phyloP scores from a whole-genome alignment of 441 rosid species.

The Populus trichocarpa region DNA sequence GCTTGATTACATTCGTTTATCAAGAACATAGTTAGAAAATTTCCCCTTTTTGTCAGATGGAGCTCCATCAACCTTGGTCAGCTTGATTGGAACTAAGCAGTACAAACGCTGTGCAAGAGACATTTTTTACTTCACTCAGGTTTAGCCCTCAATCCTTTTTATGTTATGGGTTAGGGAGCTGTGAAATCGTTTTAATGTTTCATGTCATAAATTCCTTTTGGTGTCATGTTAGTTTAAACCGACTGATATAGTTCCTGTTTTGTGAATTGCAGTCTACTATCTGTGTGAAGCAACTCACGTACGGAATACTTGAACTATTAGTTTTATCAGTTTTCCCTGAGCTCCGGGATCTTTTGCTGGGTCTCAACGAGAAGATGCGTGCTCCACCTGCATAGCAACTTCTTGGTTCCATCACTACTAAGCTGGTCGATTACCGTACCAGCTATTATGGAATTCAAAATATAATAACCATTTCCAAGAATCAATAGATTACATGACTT shows the following conservation, averaged over 20 bases:
- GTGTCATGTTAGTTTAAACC: slow-evolving; percentile 2
- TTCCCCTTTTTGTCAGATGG: slow-evolving; percentile 52
- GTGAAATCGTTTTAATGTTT: not conserved
- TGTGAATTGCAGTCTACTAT: slow-evolving; percentile 56
- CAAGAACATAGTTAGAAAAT: not conserved
- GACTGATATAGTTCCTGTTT: not conserved
- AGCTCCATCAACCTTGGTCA: slow-evolving; percentile 82
- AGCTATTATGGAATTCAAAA: not conserved
- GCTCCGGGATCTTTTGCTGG: slow-evolving; percentile 58
- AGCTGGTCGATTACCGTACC: not conserved
- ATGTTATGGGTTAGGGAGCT: not conserved
- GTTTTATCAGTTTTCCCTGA: slow-evolving; percentile 76
- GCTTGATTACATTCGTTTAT: not conserved
- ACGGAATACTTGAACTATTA: slow-evolving; percentile 57
- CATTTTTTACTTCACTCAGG: slow-evolving; percentile 95
- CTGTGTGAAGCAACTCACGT: slow-evolving; percentile 84
- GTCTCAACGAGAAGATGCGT: slow-evolving; percentile 45
- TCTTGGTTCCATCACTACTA: not conserved
- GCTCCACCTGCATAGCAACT: slow-evolving; percentile 22
- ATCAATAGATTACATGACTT: not conserved
- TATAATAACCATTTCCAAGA: not conserved
- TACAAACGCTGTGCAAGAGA: slow-evolving; percentile 93
- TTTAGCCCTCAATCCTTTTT: slow-evolving; percentile 13
- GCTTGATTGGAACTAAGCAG: slow-evolving; percentile 86
- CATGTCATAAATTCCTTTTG: not conserved